These are phyloP conservation scores for Heliamphora exappendiculata DNA, from an alignment of 148 eudicot genomes.

Conservation along the genomic window DNA sequence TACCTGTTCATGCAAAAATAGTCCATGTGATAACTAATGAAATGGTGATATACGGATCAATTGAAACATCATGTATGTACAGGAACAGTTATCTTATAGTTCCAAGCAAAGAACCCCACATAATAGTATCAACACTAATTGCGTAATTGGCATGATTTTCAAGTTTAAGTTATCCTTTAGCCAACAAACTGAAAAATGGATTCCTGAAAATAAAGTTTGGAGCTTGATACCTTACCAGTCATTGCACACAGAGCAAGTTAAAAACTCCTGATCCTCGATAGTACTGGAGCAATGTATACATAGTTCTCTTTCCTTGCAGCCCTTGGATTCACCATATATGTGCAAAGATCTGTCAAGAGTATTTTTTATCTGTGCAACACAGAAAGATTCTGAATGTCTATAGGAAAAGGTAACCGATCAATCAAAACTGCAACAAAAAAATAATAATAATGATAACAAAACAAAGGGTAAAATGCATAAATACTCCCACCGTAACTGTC, in stretches of 20 bases:
- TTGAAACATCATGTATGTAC: not conserved
- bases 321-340: slow-evolving; percentile 43
- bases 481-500: not conserved
- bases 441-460: not conserved
- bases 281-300: slow-evolving; percentile 52
- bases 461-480: not conserved
- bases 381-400: not conserved
- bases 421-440: not conserved
- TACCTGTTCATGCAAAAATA: slow-evolving; percentile 41
- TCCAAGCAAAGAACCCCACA: not conserved
- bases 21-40: slow-evolving; percentile 11
- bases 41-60: not conserved
- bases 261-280: slow-evolving; percentile 47
- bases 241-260: slow-evolving; percentile 71
- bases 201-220: slow-evolving; percentile 13
- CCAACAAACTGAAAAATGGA: not conserved
- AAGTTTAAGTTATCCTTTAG: not conserved
- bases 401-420: not conserved
- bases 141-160: not conserved
- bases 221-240: slow-evolving; percentile 58
- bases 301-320: slow-evolving; percentile 41
- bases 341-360: slow-evolving; percentile 61
- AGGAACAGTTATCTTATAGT: slow-evolving; percentile 2
- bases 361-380: slow-evolving; percentile 44
- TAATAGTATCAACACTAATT: not conserved